Percentiles rank a stretch among this genome's conserved stretches.
These are phyloP conservation scores for Zygosaccharomyces rouxii DNA, from an alignment of 805 yeast species.

Conservation along the genomic window DNA sequence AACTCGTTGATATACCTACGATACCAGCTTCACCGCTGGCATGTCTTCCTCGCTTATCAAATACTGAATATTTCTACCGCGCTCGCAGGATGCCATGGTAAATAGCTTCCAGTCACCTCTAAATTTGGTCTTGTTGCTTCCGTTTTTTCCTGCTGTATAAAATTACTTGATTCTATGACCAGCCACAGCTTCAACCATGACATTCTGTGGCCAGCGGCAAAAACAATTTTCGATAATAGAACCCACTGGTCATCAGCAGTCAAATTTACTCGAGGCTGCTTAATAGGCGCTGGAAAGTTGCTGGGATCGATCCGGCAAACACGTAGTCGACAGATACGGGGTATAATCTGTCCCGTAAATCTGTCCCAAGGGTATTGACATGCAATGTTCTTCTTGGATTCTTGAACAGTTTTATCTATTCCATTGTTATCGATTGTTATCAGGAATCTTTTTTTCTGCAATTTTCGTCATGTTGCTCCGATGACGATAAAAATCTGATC, in stretches of 20 bases:
- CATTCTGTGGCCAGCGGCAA: conserved; percentile 41
- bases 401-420: conserved; percentile 50
- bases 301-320: conserved; percentile 66
- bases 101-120: conserved; percentile 49
- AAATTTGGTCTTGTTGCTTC: conserved; percentile 49
- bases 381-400: conserved; percentile 64
- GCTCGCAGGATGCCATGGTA: conserved; percentile 48
- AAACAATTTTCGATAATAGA: conserved; percentile 51
- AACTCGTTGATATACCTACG: conserved; percentile 37
- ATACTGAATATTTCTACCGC: conserved; percentile 41
- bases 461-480: no score
- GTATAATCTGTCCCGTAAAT: conserved; percentile 28
- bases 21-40: conserved; percentile 30
- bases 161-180: conserved; percentile 50
- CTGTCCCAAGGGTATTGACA: conserved; percentile 58
- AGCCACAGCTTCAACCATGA: conserved; percentile 43
- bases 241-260: conserved; percentile 58
- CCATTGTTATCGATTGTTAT: conserved; percentile 34
- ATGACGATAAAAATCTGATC: not conserved
- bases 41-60: conserved; percentile 49
- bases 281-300: conserved; percentile 66
- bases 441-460: not conserved
- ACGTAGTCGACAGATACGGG: conserved; percentile 59
- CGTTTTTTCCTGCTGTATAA: conserved; percentile 47
- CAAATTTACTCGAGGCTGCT: conserved; percentile 66